These are phyloP conservation scores for Kalmanozyma brasiliensis DNA, from an alignment of 1,284 basidiomycete genomes.

Conservation along the genomic window DNA sequence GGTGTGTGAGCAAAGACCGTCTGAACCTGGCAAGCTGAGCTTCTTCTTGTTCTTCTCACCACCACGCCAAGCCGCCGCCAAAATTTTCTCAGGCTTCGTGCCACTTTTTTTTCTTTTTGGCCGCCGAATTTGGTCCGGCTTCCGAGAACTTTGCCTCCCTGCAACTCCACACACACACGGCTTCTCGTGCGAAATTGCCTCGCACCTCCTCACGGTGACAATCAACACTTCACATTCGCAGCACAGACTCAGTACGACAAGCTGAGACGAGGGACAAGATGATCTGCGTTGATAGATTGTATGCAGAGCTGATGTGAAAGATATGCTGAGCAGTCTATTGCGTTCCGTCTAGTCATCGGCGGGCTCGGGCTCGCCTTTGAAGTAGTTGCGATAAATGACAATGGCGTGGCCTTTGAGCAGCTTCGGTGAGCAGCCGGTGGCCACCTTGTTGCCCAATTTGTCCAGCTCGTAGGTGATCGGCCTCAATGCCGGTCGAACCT, in stretches of 20 bases:
- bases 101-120: background rate
- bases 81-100: background rate
- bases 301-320: background rate
- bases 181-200: too few relatives aligned
- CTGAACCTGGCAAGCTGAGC: too few relatives aligned
- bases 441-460: conserved; percentile 38
- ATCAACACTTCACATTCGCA: too few relatives aligned
- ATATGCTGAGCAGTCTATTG: background rate
- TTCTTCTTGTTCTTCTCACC: too few relatives aligned
- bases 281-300: background rate
- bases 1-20: background rate
- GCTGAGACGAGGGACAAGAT: too few relatives aligned
- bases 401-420: conserved; percentile 39
- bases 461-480: conserved; percentile 39
- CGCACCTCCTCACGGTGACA: too few relatives aligned
- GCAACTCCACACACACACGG: too few relatives aligned
- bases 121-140: too few relatives aligned
- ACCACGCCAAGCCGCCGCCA: too few relatives aligned
- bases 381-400: conserved; percentile 45
- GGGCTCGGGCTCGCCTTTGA: conserved; percentile 43
- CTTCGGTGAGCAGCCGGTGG: conserved; percentile 40
- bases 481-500: conserved; percentile 30
- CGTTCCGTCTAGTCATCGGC: conserved; percentile 25
- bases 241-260: too few relatives aligned
- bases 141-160: too few relatives aligned